Conservation (phyloP, 2,329 filamentous ascomycete species). For the Ustulina deusta region DNA sequence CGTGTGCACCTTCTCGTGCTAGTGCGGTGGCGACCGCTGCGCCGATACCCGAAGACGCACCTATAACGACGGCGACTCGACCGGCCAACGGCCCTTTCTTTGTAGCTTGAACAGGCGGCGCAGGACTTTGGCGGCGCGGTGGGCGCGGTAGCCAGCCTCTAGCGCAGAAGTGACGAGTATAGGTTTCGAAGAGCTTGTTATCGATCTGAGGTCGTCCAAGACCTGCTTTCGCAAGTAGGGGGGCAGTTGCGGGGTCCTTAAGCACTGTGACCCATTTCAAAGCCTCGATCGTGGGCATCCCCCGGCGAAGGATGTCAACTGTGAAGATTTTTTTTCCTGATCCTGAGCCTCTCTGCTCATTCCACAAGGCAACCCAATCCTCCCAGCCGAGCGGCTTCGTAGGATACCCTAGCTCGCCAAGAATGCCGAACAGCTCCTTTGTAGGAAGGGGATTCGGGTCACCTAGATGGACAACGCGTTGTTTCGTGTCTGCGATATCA, state of each 20-base stretch:
- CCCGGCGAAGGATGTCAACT: slow-evolving; percentile 81
- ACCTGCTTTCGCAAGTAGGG: slow-evolving; percentile 64
- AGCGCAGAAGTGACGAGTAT: slow-evolving; percentile 83
- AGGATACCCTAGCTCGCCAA: slow-evolving; percentile 76
- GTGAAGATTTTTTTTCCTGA: slow-evolving; percentile 80
- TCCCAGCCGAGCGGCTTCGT: slow-evolving; percentile 76
- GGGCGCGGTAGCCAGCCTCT: slow-evolving; percentile 78
- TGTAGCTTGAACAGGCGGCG: slow-evolving; percentile 46
- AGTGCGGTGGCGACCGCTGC: slow-evolving; percentile 78
- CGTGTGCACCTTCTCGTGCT: slow-evolving; percentile 76
- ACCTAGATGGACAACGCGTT: slow-evolving; percentile 78
- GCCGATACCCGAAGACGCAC: slow-evolving; percentile 83
- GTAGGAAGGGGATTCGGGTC: slow-evolving; percentile 78
- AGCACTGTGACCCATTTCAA: slow-evolving; percentile 78
- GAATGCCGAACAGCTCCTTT: slow-evolving; percentile 71
- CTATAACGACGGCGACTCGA: slow-evolving; percentile 80
- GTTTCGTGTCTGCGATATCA: slow-evolving; percentile 70
- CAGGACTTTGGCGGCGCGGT: slow-evolving; percentile 61
- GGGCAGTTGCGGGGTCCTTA: slow-evolving; percentile 75
- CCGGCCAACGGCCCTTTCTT: slow-evolving; percentile 72
- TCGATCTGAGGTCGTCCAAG: slow-evolving; percentile 77
- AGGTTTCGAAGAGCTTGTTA: slow-evolving; percentile 77
- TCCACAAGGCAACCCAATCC: slow-evolving; percentile 81
- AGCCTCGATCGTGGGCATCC: slow-evolving; percentile 82
- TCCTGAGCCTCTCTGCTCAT: slow-evolving; percentile 72